A percentile compares a stretch with the other conserved stretches of the same genome.
Conservation (phyloP, 2,329 filamentous ascomycete species). For the Pestalotiopsis sp. region DNA sequence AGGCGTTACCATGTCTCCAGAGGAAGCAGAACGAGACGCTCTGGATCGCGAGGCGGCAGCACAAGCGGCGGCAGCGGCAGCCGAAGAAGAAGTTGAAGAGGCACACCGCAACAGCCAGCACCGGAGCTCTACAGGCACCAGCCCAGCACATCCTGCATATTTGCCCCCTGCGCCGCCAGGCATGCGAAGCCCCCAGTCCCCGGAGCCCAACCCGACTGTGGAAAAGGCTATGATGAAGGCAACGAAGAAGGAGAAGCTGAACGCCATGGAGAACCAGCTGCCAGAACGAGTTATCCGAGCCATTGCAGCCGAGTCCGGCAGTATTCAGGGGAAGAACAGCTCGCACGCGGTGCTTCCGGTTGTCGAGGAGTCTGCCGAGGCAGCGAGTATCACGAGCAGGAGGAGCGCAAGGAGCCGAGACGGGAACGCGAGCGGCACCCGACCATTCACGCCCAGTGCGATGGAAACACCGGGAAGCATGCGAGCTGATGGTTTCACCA, state of each 20-base stretch:
- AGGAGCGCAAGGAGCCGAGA: slow-evolving; percentile 60
- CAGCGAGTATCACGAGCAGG: slow-evolving; percentile 46
- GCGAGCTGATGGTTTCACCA: slow-evolving; percentile 35
- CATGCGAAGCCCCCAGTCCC: slow-evolving; percentile 30
- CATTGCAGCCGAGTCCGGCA: slow-evolving; percentile 23
- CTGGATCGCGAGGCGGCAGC: slow-evolving; percentile 57
- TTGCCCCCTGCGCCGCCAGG: slow-evolving; percentile 32
- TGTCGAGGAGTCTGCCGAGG: slow-evolving; percentile 88
- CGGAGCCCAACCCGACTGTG: slow-evolving; percentile 30
- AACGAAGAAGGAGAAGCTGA: slow-evolving; percentile 29
- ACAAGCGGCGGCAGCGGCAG: slow-evolving; percentile 34
- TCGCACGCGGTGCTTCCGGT: slow-evolving; percentile 65
- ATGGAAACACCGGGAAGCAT: slow-evolving; percentile 29
- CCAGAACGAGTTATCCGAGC: slow-evolving; percentile 33
- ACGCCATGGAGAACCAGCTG: slow-evolving; percentile 30
- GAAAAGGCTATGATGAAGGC: slow-evolving; percentile 31
- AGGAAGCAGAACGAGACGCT: slow-evolving; percentile 75
- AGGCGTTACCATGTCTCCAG: slow-evolving; percentile 84
- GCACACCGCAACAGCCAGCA: slow-evolving; percentile 24
- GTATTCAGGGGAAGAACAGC: slow-evolving; percentile 24
- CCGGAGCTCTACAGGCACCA: slow-evolving; percentile 9
- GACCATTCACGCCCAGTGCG: slow-evolving; percentile 35
- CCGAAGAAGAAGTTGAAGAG: slow-evolving; percentile 28
- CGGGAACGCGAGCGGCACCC: slow-evolving; percentile 36
- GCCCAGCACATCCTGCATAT: slow-evolving; percentile 28